Base-by-base conservation (phyloP, 75 land plant genomes). In the Azolla pinnata region DNA sequence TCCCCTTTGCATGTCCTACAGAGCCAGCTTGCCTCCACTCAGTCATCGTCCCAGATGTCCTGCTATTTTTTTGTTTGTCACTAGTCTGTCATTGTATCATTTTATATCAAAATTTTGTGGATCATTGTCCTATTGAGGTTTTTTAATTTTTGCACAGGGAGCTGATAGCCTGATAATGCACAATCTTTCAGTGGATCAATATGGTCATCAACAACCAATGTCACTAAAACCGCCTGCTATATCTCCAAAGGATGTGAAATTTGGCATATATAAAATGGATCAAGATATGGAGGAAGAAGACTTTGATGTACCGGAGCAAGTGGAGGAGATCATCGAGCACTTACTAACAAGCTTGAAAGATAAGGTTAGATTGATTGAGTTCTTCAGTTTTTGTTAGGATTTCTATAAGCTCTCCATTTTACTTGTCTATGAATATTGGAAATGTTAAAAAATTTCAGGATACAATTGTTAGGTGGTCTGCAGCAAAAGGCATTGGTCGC, bases 391-490 rank as follows among this genome's bases (percentile, higher is more conserved):
- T 5, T 47, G 54, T 56, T 3, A 8, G 20, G 4, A 24, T 31
- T 51, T 16, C 19, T 52, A 28, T 57, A 9, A 67, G n/a, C 4
- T 30, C 3, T 27, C 3, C 18, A 31, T 18, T 44, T 65, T 27
- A 24, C 56, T 52, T 62, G 60, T 62, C 8, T 18, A 50, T 9
- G 21, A 18, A n/a, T 18, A 19, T 5, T 50, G n/a, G 26, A 28
- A 60, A 9, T 9, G 31, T 1, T 73, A 4, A 35, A 29, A 49
- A 32, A 9, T 3, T 57, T 9, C 51, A 78, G 99, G 96, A 95
- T 59, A 95, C 99, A 48, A 83, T 95, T 66, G 99, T 95, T 24
- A 73, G 99, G 9, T 95, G 99, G 99, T 95, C 97, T 62, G 87
- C 96, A 62, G 99, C 99, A 33, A 95, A 95, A 72, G 99, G 99